Conservation (phyloP, 225 moss, liverwort and hornwort species). For the Asterella californica region DNA sequence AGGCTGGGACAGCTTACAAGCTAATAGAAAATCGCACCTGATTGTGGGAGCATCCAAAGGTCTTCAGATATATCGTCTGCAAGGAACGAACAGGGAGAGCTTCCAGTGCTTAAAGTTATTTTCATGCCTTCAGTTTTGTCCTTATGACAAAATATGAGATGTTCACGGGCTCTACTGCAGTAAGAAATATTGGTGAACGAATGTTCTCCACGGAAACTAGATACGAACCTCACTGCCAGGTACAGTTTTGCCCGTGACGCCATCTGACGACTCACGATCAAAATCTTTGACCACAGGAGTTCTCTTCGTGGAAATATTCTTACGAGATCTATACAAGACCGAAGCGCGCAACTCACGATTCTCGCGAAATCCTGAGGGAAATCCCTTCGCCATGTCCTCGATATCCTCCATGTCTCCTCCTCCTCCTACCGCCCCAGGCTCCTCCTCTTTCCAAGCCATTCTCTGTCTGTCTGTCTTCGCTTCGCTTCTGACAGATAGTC, state of each 20-base stretch:
- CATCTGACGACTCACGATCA: constrained; percentile 20
- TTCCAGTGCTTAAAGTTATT: background rate
- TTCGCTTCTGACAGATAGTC: background rate
- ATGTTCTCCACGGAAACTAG: background rate
- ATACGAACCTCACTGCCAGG: constrained; percentile 68
- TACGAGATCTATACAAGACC: constrained; percentile 37
- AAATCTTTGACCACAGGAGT: constrained; percentile 12
- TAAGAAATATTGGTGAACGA: background rate
- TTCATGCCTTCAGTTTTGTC: background rate
- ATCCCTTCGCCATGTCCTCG: constrained; percentile 56
- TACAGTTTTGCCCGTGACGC: constrained; percentile 24
- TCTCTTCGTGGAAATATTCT: constrained; percentile 33
- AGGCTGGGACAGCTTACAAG: background rate
- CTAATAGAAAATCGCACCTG: constrained; percentile 38
- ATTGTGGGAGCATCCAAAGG: constrained; percentile 88
- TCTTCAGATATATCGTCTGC: constrained; percentile 83
- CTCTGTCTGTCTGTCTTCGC: background rate
- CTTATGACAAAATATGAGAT: background rate
- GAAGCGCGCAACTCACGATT: constrained; percentile 39
- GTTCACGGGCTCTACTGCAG: background rate
- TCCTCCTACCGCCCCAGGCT: background rate
- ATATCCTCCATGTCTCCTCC: constrained; percentile 62
- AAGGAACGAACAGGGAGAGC: background rate
- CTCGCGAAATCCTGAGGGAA: constrained; percentile 46
- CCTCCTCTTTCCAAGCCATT: constrained; percentile 10